A percentile compares a stretch with the other conserved stretches of the same genome.
These are phyloP conservation scores for Backusella mclennaniae DNA, from an alignment of 192 early-diverging fungal genomes.

Conservation along the genomic window DNA sequence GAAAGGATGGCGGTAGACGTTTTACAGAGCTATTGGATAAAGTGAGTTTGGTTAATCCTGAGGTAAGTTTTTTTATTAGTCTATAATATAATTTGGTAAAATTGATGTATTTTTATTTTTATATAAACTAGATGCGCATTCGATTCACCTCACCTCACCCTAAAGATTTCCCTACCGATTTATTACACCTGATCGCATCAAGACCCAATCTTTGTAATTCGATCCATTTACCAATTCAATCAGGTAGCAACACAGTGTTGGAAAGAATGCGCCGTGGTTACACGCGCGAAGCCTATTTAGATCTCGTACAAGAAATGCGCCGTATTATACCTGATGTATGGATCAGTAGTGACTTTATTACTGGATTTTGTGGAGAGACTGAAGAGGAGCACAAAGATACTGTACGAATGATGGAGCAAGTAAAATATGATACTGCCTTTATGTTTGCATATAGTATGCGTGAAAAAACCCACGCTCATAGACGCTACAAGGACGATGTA, in stretches of 20 bases:
- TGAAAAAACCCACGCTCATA: constrained; percentile 72
- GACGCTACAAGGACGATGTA: constrained; percentile 65
- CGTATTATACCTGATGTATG: constrained; percentile 66
- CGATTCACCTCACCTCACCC: constrained; percentile 81
- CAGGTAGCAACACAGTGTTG: constrained; percentile 62
- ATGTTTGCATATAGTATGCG: constrained; percentile 82
- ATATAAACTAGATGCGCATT: constrained; percentile 59
- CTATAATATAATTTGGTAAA: too few relatives aligned
- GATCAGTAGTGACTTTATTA: constrained; percentile 74
- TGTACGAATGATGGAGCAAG: constrained; percentile 60
- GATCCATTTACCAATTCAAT: constrained; percentile 74
- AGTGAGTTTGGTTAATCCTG: constrained; percentile 64
- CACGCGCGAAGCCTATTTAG: constrained; percentile 66
- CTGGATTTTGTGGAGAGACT: constrained; percentile 78
- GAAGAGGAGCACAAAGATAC: constrained; percentile 71
- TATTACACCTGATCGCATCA: constrained; percentile 66
- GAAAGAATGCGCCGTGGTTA: constrained; percentile 78
- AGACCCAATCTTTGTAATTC: constrained; percentile 69
- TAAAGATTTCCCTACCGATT: constrained; percentile 76
- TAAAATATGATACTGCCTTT: constrained; percentile 72
- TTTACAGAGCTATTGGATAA: constrained; percentile 73
- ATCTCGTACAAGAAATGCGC: constrained; percentile 65
- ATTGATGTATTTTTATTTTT: neutral
- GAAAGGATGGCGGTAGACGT: constrained; percentile 69
- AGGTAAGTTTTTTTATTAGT: constrained; percentile 33